Evolutionary conservation across 2,329 filamentous ascomycete species (phyloP).

Genomic region (Epichloe gansuensis): DNA sequence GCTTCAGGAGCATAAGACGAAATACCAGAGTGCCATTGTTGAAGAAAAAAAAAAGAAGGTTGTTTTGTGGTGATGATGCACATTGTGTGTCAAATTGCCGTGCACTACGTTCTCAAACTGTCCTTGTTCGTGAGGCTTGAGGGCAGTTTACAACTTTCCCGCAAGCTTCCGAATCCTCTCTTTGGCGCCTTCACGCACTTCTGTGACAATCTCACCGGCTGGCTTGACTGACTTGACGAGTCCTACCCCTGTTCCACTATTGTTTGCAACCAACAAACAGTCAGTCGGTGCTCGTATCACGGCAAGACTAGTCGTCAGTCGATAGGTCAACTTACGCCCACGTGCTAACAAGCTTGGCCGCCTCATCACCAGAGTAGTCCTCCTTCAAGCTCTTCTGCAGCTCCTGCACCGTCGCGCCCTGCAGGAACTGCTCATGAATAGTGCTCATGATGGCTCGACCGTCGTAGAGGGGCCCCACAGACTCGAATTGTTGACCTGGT

Average conservation of each 20-base stretch:
- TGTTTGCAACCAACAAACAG: neutral
- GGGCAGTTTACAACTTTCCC: neutral
- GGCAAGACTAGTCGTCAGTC: neutral
- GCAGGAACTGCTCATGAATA: conserved; percentile 26
- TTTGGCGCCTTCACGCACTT: conserved; percentile 25
- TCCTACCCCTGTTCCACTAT: conserved; percentile 30
- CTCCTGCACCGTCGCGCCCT: conserved; percentile 28
- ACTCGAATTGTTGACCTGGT: conserved; percentile 23
- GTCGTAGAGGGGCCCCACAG: conserved; percentile 31
- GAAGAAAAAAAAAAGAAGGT: neutral
- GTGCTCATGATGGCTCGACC: conserved; percentile 28
- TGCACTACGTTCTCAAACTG: too few relatives aligned
- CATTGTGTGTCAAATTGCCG: too few relatives aligned
- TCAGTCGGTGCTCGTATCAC: neutral
- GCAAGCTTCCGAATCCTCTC: conserved; percentile 19
- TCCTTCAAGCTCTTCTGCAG: conserved; percentile 26
- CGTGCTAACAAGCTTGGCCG: conserved; percentile 19
- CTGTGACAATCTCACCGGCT: conserved; percentile 30
- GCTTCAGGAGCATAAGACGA: conserved; percentile 9
- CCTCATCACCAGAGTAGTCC: conserved; percentile 23
- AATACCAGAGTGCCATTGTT: conserved; percentile 2
- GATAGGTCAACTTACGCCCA: conserved; percentile 22
- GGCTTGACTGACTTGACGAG: conserved; percentile 28
- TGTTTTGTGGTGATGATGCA: neutral
- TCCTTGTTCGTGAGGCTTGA: too few relatives aligned